phyloP scores from a whole-genome alignment of 257 asterid species.

The Leptodermis oblonga region DNA sequence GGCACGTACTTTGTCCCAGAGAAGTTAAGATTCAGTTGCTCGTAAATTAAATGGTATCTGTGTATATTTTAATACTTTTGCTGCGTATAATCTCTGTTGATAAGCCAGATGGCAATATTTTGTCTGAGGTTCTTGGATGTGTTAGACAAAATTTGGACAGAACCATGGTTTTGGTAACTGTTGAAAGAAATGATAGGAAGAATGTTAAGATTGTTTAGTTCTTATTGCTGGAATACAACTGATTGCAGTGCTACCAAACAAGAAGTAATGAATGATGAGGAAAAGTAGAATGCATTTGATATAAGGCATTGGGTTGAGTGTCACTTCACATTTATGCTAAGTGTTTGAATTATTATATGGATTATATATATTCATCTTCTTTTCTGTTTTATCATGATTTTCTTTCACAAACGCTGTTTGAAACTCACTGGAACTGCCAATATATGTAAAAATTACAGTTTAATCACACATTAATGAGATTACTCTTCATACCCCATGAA shows the following conservation, averaged over 20 bases:
- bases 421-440: not conserved
- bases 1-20: no score
- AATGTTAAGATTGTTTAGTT: no score
- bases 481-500: not conserved
- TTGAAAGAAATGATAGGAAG: not conserved
- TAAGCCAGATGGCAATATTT: no score
- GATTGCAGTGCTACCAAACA: no score
- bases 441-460: no score
- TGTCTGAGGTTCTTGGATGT: not conserved
- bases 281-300: not conserved
- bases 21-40: no score
- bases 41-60: no score
- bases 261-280: no score
- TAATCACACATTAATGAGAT: not conserved
- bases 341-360: not conserved
- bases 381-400: no score
- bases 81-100: no score
- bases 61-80: no score
- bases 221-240: no score
- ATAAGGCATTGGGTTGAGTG: not conserved
- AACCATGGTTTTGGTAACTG: not conserved
- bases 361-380: not conserved
- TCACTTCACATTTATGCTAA: not conserved
- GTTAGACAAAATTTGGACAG: not conserved
- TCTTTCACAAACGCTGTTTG: not conserved